Evolutionary conservation across 2,329 filamentous ascomycete genomes (phyloP), one percentile per base, ranked within the genome.

Genomic region (Hypocrella siamensis): DNA sequence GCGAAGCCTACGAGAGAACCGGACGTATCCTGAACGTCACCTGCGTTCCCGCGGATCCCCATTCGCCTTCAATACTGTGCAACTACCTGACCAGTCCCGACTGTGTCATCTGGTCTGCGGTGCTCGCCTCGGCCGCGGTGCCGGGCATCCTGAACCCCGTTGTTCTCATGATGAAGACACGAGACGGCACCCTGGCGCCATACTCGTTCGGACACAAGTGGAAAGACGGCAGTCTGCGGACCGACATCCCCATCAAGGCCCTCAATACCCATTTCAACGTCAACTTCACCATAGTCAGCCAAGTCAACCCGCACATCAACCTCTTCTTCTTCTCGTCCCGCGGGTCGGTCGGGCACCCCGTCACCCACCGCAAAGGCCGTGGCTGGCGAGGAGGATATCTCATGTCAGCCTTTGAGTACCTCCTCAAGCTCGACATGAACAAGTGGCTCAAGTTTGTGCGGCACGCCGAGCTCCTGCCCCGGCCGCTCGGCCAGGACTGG

Each of bases 201-300:
- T 98, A 93, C 54, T 92, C 83, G 1, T 98, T 98, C 49, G 90
- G 90, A 0, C 86, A 96, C 62, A 96, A 96, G 58, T 98, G 90
- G 90, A 98, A 98, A 56, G 90, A 98, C 51, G 90, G 90, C 32
- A 90, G 80, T 43, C 60, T 98, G 33, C 72, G 90, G 24, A 98
- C 90, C 1, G 90, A 98, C 47, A 94, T 98, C 18, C 90, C 90
- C 0, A 73, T 98, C 47, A 90, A 88, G 54, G 80, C 86, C 2
- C 66, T 98, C 31, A 96, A 98, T 52, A 66, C 93, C 1, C 84
- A 96, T 49, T 98, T 98, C 63, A 96, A 96, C 52, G 90, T 96
- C 53, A 94, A 93, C 52, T 98, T 96, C 54, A 88, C 82, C 40
- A 86, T 98, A 40, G 90, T 77, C 44, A 69, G 65, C 42, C 71